Percentiles rank a stretch among this genome's conserved stretches.
phyloP scores from a whole-genome alignment of 2,329 filamentous ascomycete genomes.

The Penicillium sp. region DNA sequence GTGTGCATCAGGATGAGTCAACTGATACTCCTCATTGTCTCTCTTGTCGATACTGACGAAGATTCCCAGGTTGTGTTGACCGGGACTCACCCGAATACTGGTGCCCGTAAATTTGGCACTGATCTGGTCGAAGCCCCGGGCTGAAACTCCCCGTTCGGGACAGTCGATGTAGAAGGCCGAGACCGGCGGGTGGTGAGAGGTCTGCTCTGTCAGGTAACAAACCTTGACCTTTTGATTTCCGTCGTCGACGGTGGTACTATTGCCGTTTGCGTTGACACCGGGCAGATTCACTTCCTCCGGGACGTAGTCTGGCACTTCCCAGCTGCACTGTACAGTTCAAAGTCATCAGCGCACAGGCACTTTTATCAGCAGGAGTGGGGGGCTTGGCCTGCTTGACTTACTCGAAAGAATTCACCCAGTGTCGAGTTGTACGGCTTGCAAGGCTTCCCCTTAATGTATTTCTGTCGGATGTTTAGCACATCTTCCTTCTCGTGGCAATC shows the following conservation, averaged over 20 bases:
- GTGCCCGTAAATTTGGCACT: conserved; percentile 98
- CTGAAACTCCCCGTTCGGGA: conserved; percentile 82
- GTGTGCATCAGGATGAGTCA: conserved; percentile 92
- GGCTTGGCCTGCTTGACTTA: conserved; percentile 46
- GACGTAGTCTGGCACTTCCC: conserved; percentile 81
- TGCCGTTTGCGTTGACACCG: conserved; percentile 31
- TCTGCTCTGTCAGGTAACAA: conserved; percentile 96
- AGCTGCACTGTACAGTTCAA: conserved; percentile 69
- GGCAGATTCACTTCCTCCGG: conserved; percentile 56
- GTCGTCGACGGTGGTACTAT: conserved; percentile 31
- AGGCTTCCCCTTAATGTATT: conserved; percentile 97
- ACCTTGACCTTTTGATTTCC: conserved; percentile 64
- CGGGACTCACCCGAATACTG: conserved; percentile 84
- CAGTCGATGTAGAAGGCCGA: conserved; percentile 94
- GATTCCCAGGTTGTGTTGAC: conserved; percentile 91
- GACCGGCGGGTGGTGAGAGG: conserved; percentile 94
- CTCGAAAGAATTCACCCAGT: conserved; percentile 93
- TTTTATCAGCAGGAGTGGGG: too few relatives aligned
- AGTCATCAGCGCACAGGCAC: background rate
- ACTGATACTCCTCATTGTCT: conserved; percentile 85
- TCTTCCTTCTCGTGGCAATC: background rate
- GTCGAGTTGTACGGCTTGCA: conserved; percentile 99
- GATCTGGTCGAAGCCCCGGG: conserved; percentile 91
- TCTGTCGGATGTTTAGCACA: conserved; percentile 49
- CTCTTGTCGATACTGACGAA: conserved; percentile 82